phyloP scores from a whole-genome alignment of 2,329 filamentous ascomycete species.

The Colletotrichum tabaci region DNA sequence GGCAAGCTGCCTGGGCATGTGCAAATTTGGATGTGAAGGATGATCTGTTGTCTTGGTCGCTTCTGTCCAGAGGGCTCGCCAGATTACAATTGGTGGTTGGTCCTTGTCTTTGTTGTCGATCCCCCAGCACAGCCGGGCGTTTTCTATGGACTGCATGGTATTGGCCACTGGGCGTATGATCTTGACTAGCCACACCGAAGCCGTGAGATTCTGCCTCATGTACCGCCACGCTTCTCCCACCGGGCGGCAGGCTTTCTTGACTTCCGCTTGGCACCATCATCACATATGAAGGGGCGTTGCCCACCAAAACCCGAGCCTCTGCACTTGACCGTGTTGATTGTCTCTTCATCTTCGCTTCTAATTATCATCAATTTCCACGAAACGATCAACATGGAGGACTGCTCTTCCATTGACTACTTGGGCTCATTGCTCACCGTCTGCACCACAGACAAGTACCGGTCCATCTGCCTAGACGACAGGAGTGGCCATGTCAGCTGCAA shows the following conservation, averaged over 20 bases:
- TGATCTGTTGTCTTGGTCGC: neutral
- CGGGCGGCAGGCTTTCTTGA: neutral
- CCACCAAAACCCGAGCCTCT: no score
- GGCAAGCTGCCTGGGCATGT: neutral
- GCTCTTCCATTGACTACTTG: neutral
- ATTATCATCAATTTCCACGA: no score
- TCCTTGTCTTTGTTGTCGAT: neutral
- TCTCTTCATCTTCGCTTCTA: neutral
- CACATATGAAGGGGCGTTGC: no score
- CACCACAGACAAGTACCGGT: neutral
- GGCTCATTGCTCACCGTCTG: neutral
- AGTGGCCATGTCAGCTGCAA: conserved; percentile 9
- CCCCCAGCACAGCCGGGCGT: conserved; percentile 1
- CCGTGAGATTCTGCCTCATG: neutral
- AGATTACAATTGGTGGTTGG: neutral
- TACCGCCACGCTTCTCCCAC: neutral
- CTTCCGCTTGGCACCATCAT: no score
- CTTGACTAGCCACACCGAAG: neutral
- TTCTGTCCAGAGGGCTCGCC: neutral
- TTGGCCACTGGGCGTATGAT: no score
- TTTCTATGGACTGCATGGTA: no score
- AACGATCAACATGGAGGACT: neutral
- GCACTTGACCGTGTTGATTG: no score
- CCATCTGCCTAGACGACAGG: neutral
- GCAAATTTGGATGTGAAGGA: neutral